Evolutionary conservation across 73 alveolate species (phyloP).

Genomic region (Strombidium stylifer): DNA sequence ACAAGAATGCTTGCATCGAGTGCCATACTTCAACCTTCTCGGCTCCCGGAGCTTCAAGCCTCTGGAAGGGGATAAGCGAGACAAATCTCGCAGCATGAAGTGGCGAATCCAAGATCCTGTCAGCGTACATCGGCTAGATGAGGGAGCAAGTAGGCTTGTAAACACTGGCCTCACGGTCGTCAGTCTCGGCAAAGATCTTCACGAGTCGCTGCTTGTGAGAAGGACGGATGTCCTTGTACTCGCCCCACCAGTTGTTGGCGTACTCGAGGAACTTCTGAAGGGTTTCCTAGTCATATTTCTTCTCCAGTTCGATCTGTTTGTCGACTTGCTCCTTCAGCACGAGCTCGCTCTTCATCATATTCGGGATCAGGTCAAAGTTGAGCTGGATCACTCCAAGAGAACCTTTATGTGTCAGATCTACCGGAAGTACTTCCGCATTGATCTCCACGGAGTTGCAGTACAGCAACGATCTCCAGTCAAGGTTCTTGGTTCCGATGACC

Average conservation of each 20-base stretch:
- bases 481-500: conserved; percentile 56
- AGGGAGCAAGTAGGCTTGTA: conserved; percentile 72
- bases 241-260: conserved; percentile 74
- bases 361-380: conserved; percentile 54
- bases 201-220: conserved; percentile 62
- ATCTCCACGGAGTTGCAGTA: conserved; percentile 43
- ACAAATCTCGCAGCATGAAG: conserved; percentile 78
- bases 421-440: conserved; percentile 54
- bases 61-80: conserved; percentile 69
- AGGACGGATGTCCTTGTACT: conserved; percentile 68
- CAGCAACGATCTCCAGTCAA: conserved; percentile 70
- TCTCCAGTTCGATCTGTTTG: conserved; percentile 60
- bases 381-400: conserved; percentile 50
- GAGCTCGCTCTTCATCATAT: conserved; percentile 19
- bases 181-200: conserved; percentile 73
- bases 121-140: conserved; percentile 58
- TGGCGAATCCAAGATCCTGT: conserved; percentile 64
- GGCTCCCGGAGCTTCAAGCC: conserved; percentile 67
- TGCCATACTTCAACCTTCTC: conserved; percentile 78
- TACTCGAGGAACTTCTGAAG: conserved; percentile 64
- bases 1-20: conserved; percentile 53
- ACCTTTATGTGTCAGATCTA: conserved; percentile 48
- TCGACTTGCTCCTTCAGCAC: conserved; percentile 33
- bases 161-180: conserved; percentile 64
- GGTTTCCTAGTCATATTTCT: conserved; percentile 61